phyloP scores from a whole-genome alignment of 805 yeast species.

The Yamadazyma philogaea region DNA sequence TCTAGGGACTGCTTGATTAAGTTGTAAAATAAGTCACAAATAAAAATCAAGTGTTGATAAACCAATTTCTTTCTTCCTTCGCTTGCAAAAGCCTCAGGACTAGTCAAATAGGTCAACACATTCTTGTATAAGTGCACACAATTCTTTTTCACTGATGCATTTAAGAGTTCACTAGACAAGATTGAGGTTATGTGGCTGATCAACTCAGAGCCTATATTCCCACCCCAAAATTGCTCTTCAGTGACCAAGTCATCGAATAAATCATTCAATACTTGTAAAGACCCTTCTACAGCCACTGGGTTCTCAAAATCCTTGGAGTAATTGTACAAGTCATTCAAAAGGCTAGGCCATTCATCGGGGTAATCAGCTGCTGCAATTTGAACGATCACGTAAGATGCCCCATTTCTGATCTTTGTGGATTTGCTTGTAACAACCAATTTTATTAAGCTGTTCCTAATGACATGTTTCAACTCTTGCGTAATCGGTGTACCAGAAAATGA shows the following conservation, averaged over 20 bases:
- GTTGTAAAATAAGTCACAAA: constrained; percentile 18
- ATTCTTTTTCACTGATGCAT: constrained; percentile 27
- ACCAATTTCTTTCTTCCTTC: constrained; percentile 36
- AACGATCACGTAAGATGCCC: constrained; percentile 71
- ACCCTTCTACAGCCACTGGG: constrained; percentile 45
- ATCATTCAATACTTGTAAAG: constrained; percentile 63
- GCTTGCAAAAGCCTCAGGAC: constrained; percentile 45
- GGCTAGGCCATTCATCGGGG: constrained; percentile 94
- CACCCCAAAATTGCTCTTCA: constrained; percentile 82
- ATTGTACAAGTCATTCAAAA: constrained; percentile 49
- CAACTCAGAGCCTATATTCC: constrained; percentile 59
- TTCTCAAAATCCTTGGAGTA: constrained; percentile 31
- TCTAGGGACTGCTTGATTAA: constrained; percentile 18
- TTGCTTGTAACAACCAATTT: constrained; percentile 40
- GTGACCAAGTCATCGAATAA: constrained; percentile 82
- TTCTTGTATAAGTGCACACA: constrained; percentile 53
- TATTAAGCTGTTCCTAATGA: constrained; percentile 51
- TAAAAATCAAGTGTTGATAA: constrained; percentile 19
- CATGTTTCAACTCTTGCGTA: constrained; percentile 47
- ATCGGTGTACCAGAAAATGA: constrained; percentile 69
- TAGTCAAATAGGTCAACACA: constrained; percentile 51
- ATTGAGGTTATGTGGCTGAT: constrained; percentile 45
- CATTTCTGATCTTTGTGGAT: constrained; percentile 59
- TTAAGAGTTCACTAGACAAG: constrained; percentile 33
- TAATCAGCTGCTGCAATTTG: constrained; percentile 86